A percentile compares a stretch with the other conserved stretches of the same genome.
Conservation (phyloP, 176 grass and related monocot genomes). For the Secale cereale region DNA sequence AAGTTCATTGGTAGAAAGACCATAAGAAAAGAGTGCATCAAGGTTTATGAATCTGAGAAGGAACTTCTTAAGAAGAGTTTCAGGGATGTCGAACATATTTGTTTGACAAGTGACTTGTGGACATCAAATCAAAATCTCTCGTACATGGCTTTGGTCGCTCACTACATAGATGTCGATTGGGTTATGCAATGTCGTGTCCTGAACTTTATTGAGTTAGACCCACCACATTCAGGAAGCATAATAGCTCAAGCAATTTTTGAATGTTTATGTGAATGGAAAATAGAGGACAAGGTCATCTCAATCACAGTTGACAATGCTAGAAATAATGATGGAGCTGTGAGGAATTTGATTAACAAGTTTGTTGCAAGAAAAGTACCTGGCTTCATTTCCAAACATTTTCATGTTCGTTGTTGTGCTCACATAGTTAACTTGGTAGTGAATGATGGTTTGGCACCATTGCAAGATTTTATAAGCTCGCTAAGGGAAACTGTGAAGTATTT, state of each 20-base stretch:
- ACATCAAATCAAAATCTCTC: neutral
- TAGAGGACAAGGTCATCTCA: neutral
- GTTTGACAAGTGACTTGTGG: neutral
- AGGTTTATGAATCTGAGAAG: neutral
- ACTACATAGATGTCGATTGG: neutral
- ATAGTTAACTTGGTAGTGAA: no score
- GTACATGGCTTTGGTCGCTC: neutral
- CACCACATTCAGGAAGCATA: neutral
- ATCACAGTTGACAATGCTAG: neutral
- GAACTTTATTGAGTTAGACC: neutral
- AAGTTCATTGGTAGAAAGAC: neutral
- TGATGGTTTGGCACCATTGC: no score
- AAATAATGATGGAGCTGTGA: neutral
- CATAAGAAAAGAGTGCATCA: neutral
- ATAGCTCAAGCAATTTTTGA: neutral
- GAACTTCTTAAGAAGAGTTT: neutral
- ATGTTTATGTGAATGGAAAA: neutral
- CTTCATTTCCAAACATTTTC: no score
- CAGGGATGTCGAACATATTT: neutral
- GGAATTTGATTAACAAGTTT: no score
- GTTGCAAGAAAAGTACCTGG: no score
- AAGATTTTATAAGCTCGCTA: no score
- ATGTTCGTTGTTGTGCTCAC: no score
- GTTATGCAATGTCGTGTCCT: neutral
- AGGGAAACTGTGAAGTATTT: no score